Evolutionary conservation across 225 moss, liverwort and hornwort species (phyloP), one percentile per base, ranked within the genome.

Genomic region (Thuidium tamariscinum): DNA sequence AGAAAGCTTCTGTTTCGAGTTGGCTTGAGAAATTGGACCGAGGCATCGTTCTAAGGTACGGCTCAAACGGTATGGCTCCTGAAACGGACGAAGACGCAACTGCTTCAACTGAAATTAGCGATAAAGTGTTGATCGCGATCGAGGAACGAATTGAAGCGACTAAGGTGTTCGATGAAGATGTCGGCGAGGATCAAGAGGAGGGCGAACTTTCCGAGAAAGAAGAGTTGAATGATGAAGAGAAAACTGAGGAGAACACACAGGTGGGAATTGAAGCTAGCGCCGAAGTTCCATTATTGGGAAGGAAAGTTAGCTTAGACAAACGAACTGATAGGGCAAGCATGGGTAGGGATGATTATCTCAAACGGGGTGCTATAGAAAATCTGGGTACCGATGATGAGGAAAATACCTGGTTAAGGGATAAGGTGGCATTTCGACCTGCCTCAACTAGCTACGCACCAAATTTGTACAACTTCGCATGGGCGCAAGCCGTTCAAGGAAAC

Each of bases 381-480:
- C 66, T 85, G 90, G 90, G 83, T 77, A 81, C 82, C 83, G 91
- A 84, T 86, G 91, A 84, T 67, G 95, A 94, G 17, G 96, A 94
- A 26, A 93, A 89, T 51, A 54, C 82, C 48, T 91, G 93, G 91
- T 87, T 90, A 77, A 86, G 94, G 77, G 94, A 92, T 22, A 92
- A 91, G 78, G 83, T 90, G 60, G 79, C 91, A 52, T 94, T 91
- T 65, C 90, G 93, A 76, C 89, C 91, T 77, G 85, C 96, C 72
- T 88, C 92, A 82, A 94, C 93, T 61, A 89, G 88, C 48, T 97
- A 97, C 64, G 93, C 94, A 34, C 92, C 97, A 44, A 97, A 94
- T 86, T 89, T 97, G 63, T 99, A 99, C 88, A 95, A 97, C 79
- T 95, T 97, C 82, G 99, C 99, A 20, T 99, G 99, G 99, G 97